Evolutionary conservation across 495 filamentous ascomycete species (phyloP).

Genomic region (Neurospora sp.): DNA sequence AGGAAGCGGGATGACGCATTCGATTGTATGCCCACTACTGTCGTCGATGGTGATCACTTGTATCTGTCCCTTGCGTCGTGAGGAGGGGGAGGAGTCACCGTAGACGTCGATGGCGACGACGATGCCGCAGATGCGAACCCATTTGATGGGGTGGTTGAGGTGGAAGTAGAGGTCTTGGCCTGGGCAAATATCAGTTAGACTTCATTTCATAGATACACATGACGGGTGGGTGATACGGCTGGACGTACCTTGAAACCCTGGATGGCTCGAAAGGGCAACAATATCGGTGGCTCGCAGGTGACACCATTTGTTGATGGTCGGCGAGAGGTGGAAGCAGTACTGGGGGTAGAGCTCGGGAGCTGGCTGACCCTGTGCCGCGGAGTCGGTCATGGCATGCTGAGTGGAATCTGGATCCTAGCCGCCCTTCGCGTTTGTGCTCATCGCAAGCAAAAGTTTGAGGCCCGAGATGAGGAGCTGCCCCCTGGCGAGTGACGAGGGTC

Average conservation of each 20-base stretch:
- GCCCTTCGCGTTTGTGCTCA: not conserved
- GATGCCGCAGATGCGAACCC: slow-evolving; percentile 64
- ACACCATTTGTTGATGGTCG: slow-evolving; percentile 76
- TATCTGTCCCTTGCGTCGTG: not conserved
- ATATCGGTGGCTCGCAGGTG: slow-evolving; percentile 66
- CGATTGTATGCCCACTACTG: slow-evolving; percentile 68
- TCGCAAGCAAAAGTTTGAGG: not conserved
- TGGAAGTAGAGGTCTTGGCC: slow-evolving; percentile 68
- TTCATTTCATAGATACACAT: too few species aligned
- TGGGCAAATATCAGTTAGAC: slow-evolving; percentile 13
- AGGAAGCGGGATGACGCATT: slow-evolving; percentile 30
- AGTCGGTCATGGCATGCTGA: slow-evolving; percentile 44
- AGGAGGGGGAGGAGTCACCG: not conserved
- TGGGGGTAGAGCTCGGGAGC: slow-evolving; percentile 54
- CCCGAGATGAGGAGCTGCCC: not conserved
- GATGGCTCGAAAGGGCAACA: slow-evolving; percentile 43
- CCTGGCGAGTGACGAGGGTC: not conserved
- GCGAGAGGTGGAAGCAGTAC: slow-evolving; percentile 75
- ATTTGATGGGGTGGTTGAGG: slow-evolving; percentile 83
- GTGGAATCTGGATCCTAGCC: not conserved
- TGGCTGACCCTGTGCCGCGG: slow-evolving; percentile 1
- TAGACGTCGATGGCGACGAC: slow-evolving; percentile 70
- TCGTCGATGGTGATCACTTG: slow-evolving; percentile 57
- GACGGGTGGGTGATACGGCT: too few species aligned
- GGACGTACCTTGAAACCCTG: slow-evolving; percentile 51